Evolutionary conservation across 306 rosid genomes (phyloP).

Genomic region (Gastrolobium villosum): DNA sequence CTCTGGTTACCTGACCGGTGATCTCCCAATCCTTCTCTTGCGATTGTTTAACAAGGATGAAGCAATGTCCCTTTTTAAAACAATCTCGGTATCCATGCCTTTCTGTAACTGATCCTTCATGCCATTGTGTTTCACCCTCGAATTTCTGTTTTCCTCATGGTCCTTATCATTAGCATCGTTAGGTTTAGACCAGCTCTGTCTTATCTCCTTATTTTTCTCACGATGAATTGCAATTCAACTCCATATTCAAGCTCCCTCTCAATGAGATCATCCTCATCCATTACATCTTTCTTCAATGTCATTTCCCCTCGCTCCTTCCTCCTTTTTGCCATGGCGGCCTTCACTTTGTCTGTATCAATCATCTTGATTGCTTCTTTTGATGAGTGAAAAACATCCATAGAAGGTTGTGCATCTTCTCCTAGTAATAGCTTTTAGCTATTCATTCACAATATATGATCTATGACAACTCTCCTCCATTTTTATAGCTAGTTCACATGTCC

Average conservation of each 20-base stretch:
- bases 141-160: constrained; percentile 57
- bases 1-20: constrained; percentile 55
- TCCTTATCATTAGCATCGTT: constrained; percentile 55
- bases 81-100: constrained; percentile 58
- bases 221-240: constrained; percentile 75
- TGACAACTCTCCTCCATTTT: too few relatives aligned
- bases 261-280: constrained; percentile 95
- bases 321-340: constrained; percentile 89
- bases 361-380: constrained; percentile 86
- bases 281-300: constrained; percentile 69
- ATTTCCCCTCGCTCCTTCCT: constrained; percentile 74
- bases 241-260: constrained; percentile 96
- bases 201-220: constrained; percentile 80
- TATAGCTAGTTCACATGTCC: too few relatives aligned
- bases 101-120: constrained; percentile 50
- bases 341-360: constrained; percentile 84
- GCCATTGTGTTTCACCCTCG: constrained; percentile 18
- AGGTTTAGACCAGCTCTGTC: constrained; percentile 68
- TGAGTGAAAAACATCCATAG: too few relatives aligned
- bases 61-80: constrained; percentile 82
- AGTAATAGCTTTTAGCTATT: too few relatives aligned
- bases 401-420: too few relatives aligned
- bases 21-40: constrained; percentile 79
- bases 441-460: too few relatives aligned
- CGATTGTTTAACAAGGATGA: constrained; percentile 65